Percentiles rank a stretch among this genome's conserved stretches.
Conservation (phyloP, 345 rosid species). For the Hibiscus mutabilis region DNA sequence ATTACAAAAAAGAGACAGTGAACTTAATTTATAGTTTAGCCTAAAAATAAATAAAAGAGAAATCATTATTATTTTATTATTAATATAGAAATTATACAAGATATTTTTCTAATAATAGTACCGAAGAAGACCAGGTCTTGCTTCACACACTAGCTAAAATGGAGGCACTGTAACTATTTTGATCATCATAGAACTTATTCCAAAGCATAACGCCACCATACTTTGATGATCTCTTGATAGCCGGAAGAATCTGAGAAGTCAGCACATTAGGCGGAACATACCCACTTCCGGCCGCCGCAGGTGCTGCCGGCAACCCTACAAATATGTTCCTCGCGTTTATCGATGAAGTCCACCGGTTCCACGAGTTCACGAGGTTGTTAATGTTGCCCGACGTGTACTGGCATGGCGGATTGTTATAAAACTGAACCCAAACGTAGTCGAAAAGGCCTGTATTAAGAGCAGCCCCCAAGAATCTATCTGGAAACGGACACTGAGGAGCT, state of each 20-base stretch:
- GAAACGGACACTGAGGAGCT: conserved; percentile 67
- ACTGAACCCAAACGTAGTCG: conserved; percentile 53
- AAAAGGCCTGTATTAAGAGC: conserved; percentile 46
- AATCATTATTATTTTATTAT: too few species aligned
- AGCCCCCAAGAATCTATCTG: conserved; percentile 35
- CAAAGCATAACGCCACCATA: conserved; percentile 70
- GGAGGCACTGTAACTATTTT: conserved; percentile 43
- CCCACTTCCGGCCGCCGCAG: conserved; percentile 49
- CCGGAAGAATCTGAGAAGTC: conserved; percentile 35
- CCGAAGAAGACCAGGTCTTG: neutral
- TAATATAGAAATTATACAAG: too few species aligned
- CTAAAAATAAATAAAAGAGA: too few species aligned
- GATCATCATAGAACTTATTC: conserved; percentile 49
- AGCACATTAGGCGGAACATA: conserved; percentile 38
- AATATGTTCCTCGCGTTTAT: conserved; percentile 29
- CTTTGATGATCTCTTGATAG: conserved; percentile 30
- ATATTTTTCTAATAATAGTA: neutral
- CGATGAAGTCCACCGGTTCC: conserved; percentile 51
- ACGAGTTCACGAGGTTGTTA: conserved; percentile 30
- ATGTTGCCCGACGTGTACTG: conserved; percentile 31
- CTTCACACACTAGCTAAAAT: conserved; percentile 29
- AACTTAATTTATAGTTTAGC: too few species aligned
- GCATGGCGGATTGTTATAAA: conserved; percentile 60
- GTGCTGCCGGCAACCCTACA: conserved; percentile 54
- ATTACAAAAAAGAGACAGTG: too few species aligned